Conservation (phyloP, 2,329 filamentous ascomycete species). For the Paraconiothyrium brasiliense region DNA sequence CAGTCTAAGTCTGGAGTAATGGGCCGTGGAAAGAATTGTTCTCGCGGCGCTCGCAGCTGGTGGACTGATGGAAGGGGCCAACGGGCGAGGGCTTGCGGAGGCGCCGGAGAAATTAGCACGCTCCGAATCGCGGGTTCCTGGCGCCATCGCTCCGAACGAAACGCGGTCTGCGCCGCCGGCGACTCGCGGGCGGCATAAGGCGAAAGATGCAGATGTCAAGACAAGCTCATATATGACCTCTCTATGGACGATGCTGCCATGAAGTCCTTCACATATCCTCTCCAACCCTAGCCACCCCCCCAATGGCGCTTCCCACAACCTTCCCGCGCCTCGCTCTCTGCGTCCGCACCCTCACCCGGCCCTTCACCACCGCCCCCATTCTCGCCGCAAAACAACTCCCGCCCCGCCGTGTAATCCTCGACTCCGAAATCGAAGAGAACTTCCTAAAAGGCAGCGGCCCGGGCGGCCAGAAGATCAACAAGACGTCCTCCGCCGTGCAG, state of each 20-base stretch:
- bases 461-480: constrained; percentile 98
- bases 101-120: constrained; percentile 22
- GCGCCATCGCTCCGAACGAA: constrained; percentile 18
- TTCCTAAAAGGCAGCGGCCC: constrained; percentile 93
- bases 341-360: constrained; percentile 17
- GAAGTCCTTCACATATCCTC: constrained; percentile 21
- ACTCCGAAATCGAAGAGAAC: constrained; percentile 80
- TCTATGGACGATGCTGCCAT: constrained; percentile 27
- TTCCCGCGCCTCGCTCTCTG: constrained; percentile 17
- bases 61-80: constrained; percentile 4
- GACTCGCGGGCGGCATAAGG: not conserved
- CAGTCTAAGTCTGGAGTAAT: not conserved
- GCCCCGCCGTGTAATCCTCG: constrained; percentile 77
- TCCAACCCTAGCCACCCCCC: constrained; percentile 18
- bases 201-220: not conserved
- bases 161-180: constrained; percentile 5
- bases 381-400: constrained; percentile 57
- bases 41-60: constrained; percentile 2
- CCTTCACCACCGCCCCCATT: constrained; percentile 29
- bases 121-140: constrained; percentile 20
- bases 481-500: constrained; percentile 95
- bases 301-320: constrained; percentile 23
- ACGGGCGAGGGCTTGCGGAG: not conserved
- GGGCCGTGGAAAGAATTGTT: not conserved
- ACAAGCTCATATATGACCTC: not conserved